Evolutionary conservation across 2,329 filamentous ascomycete genomes (phyloP), one percentile per base, ranked within the genome.

Genomic region (Aspergillus sp.): DNA sequence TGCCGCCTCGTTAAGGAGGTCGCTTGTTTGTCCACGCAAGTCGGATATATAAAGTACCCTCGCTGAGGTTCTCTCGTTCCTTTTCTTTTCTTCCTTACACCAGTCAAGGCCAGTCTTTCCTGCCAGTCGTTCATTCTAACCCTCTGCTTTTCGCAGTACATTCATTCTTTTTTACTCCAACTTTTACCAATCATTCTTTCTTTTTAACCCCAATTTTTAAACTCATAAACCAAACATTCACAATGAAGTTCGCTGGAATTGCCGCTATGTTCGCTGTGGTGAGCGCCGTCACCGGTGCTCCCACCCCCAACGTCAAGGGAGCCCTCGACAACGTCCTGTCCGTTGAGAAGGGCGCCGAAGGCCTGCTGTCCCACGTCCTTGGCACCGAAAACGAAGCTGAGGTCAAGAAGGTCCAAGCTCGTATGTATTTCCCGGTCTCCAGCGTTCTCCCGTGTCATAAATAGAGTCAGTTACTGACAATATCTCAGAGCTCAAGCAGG

Each of bases 211-310:
- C 30, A 19, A 19, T 47, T 12, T 41, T 34, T 39, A 4, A 3
- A 39, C 12, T 8, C n/a, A 19, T 19, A 45, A 44, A 36, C 28
- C 27, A 42, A 47, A 28, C 30, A 34, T 12, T 48, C 48, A 64
- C 38, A 49, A 67, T 67, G 65, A 67, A 66, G 61, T 61, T 67
- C 59, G 60, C 61, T 52, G 60, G 60, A 56, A 53, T 67, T 44
- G 42, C 59, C 36, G 46, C 60, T 45, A 59, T 63, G 33, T 52
- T 67, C 28, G 62, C 62, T 38, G 38, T 66, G 44, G 59, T 58
- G 45, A 53, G 62, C 51, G 48, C 57, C 49, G 58, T 57, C 41
- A 60, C 57, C 35, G 56, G 62, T 29, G 57, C 56, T 32, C 61
- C 60, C 39, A 49, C 67, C 29, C 63, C 64, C 43, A 29, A 44